phyloP scores from a whole-genome alignment of 2,329 filamentous ascomycete genomes.

The Amesomyces nigricolor region DNA sequence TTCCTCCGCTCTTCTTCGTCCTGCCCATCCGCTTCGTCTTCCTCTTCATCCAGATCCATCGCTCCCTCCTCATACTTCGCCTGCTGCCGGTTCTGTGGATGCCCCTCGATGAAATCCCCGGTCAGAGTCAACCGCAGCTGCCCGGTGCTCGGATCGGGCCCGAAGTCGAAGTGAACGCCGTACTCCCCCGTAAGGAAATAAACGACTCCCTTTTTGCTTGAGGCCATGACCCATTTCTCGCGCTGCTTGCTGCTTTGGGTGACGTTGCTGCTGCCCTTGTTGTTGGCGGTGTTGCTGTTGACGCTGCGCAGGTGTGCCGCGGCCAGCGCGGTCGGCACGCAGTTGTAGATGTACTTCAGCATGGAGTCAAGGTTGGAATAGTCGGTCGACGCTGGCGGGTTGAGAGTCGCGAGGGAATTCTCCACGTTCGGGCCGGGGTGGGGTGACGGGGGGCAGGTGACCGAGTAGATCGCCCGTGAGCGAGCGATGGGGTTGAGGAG shows the following conservation, averaged over 20 bases:
- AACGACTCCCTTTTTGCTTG: conserved; percentile 16
- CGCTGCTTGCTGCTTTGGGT: background rate
- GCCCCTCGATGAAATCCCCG: conserved; percentile 10
- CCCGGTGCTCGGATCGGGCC: background rate
- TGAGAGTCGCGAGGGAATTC: conserved; percentile 19
- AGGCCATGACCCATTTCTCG: conserved; percentile 15
- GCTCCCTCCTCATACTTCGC: background rate
- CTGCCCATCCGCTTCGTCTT: background rate
- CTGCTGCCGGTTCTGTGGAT: no score
- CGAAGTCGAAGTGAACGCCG: conserved; percentile 21
- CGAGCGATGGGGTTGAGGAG: conserved; percentile 38
- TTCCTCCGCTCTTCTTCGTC: background rate
- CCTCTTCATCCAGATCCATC: background rate
- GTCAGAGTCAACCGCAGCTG: conserved; percentile 8
- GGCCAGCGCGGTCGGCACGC: conserved; percentile 22
- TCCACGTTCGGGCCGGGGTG: background rate
- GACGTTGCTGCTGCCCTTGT: background rate
- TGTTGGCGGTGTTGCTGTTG: no score
- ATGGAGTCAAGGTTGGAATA: conserved; percentile 18
- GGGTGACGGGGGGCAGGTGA: conserved; percentile 18
- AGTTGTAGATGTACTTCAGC: conserved; percentile 19
- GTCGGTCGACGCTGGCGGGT: conserved; percentile 14
- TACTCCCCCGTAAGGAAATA: conserved; percentile 18
- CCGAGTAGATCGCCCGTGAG: conserved; percentile 17
- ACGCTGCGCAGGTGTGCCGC: conserved; percentile 7